phyloP scores from a whole-genome alignment of 2,329 filamentous ascomycete species.

The Cytospora piceae region DNA sequence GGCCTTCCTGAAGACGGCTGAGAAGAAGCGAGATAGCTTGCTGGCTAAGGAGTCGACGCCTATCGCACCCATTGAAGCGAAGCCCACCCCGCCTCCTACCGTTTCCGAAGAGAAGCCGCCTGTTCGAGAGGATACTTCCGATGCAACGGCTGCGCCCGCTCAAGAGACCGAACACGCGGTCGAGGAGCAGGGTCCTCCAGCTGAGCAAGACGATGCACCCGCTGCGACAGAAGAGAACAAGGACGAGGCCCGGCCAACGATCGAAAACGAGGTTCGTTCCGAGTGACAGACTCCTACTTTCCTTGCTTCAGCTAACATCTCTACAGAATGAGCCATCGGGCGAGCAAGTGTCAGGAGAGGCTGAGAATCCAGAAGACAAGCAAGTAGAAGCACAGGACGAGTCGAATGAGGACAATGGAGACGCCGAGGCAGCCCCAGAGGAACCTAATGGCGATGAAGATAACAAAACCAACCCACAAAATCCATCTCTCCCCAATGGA shows the following conservation, averaged over 20 bases:
- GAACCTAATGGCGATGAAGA: slow-evolving; percentile 39
- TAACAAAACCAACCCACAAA: slow-evolving; percentile 37
- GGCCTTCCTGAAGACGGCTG: slow-evolving; percentile 86
- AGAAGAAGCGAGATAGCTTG: slow-evolving; percentile 80
- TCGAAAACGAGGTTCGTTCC: slow-evolving; percentile 27
- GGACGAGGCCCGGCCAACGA: slow-evolving; percentile 18
- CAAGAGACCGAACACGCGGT: slow-evolving; percentile 14
- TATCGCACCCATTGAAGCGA: slow-evolving; percentile 47
- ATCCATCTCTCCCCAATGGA: slow-evolving; percentile 36
- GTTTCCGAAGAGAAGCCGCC: slow-evolving; percentile 26
- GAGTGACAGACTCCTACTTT: too few species aligned
- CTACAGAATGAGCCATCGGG: slow-evolving; percentile 11
- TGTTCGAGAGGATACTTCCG: slow-evolving; percentile 8
- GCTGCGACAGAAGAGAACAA: slow-evolving; percentile 7
- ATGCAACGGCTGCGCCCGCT: slow-evolving; percentile 3
- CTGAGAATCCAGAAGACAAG: slow-evolving; percentile 29
- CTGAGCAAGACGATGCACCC: slow-evolving; percentile 22
- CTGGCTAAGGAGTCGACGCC: slow-evolving; percentile 54
- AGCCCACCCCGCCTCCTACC: slow-evolving; percentile 39
- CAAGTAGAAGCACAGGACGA: slow-evolving; percentile 21
- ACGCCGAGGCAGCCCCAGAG: slow-evolving; percentile 35
- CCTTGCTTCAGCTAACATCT: slow-evolving; percentile 6
- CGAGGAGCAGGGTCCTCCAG: slow-evolving; percentile 6
- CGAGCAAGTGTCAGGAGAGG: slow-evolving; percentile 19
- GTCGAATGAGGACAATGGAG: slow-evolving; percentile 25